phyloP scores from a whole-genome alignment of 495 filamentous ascomycete genomes.

The Xylaria telfairii region DNA sequence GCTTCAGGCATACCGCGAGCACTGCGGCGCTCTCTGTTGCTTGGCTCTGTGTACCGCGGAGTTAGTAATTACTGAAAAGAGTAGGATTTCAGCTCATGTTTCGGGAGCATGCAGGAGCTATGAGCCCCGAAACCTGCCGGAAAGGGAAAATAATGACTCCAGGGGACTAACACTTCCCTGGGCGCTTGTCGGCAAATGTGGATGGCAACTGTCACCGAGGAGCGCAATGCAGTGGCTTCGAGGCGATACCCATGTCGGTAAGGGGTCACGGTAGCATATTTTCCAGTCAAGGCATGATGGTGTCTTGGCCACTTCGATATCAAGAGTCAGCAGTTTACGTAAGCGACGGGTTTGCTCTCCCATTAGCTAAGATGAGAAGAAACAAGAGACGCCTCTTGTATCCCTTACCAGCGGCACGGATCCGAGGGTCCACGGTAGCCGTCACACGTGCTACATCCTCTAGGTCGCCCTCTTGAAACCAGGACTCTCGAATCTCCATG shows the following conservation, averaged over 20 bases:
- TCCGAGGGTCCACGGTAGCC: conserved; percentile 48
- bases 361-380: background rate
- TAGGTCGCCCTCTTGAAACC: conserved; percentile 58
- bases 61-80: too few species aligned
- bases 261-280: conserved; percentile 57
- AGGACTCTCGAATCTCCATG: conserved; percentile 55
- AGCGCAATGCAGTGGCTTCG: conserved; percentile 51
- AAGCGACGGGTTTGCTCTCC: background rate
- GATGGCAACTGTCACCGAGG: conserved; percentile 57
- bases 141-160: too few species aligned
- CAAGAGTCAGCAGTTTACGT: background rate
- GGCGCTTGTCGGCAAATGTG: conserved; percentile 55
- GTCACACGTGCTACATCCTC: conserved; percentile 49
- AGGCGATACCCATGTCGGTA: conserved; percentile 54
- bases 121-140: too few species aligned
- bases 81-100: too few species aligned
- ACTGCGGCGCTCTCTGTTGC: conserved; percentile 57
- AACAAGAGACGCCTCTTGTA: background rate
- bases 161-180: too few species aligned
- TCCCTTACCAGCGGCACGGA: conserved; percentile 42
- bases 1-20: conserved; percentile 51
- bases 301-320: conserved; percentile 49
- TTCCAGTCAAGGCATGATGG: conserved; percentile 58
- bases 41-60: too few species aligned
- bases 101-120: too few species aligned